A percentile compares a stretch with the other conserved stretches of the same genome.
These are phyloP conservation scores for Raddia guianensis DNA, from an alignment of 176 grass and related monocot genomes.

Conservation along the genomic window DNA sequence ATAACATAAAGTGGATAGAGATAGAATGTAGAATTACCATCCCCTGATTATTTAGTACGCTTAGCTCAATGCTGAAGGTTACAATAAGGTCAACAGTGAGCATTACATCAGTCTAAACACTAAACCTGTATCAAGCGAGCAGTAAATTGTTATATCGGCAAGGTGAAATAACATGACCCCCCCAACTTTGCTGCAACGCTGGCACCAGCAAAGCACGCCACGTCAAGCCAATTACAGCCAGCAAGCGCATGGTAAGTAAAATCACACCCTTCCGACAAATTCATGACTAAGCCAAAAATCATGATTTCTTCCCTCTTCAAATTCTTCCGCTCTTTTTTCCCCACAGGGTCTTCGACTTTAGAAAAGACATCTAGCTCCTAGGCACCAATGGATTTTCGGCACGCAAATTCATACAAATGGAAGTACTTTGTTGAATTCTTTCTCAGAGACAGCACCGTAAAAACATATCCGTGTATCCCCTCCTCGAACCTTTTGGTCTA, in stretches of 20 bases:
- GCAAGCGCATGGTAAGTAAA: not conserved
- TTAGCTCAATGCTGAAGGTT: not conserved
- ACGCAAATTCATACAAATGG: conserved; percentile 6
- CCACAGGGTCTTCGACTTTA: not conserved
- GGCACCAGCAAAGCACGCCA: not conserved
- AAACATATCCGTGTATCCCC: conserved; percentile 74
- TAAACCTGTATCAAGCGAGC: not conserved
- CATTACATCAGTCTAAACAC: not conserved
- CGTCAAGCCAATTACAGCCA: not conserved
- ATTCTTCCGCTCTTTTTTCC: not conserved
- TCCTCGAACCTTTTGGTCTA: conserved; percentile 61
- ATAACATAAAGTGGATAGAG: no score
- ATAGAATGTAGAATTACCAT: not conserved
- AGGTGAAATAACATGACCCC: not conserved
- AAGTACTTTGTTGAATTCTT: conserved; percentile 62
- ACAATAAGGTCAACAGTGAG: not conserved
- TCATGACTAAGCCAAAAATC: conserved; percentile 2
- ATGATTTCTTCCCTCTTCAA: not conserved
- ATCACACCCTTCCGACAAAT: not conserved
- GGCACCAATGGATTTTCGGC: not conserved
- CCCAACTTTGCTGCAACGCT: not conserved
- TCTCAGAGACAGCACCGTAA: conserved; percentile 72
- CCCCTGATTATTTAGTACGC: not conserved
- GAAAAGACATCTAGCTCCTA: not conserved
- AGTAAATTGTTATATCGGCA: not conserved